Base-by-base conservation (phyloP, 169 alveolate genomes). In the Eimeria maxima region DNA sequence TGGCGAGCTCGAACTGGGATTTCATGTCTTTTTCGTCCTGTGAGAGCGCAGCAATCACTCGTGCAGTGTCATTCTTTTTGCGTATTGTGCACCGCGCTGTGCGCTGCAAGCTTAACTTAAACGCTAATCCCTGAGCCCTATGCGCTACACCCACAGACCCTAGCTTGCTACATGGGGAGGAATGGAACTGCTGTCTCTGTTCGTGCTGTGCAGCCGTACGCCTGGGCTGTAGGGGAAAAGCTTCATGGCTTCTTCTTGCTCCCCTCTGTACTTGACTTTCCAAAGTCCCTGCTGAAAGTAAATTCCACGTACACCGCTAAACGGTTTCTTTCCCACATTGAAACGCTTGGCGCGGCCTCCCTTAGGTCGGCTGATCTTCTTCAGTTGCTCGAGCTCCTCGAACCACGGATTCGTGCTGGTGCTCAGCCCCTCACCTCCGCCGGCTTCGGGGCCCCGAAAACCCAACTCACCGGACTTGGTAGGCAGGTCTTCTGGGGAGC, bases 241-340 rank as follows among this genome's bases (percentile, higher is more conserved):
- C 74, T 93, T 93, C 93, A 80, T 44, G 71, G 78, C 93, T 67
- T 93, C 96, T 57, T 93, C 96, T 45, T 78, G 88, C 6, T 93
- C 93, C 8, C 96, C 96, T 27, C 96, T 90, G 93, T 93, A 93
- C 29, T 80, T 94, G n/a, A 95, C 97, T 84, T 95, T 95, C 97
- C 97, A 95, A 24, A 87, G 76, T 22, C 97, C 97, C 93, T 95
- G 97, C 76, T 95, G 97, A 33, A 95, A 95, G 91, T 95, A 95
- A 80, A 95, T 95, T 11, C 97, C 97, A 18, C 97, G 97, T 42
- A 95, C 97, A 14, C 97, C 97, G 22, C 97, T 95, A 71, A 89
- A 95, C 24, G 97, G 97, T 24, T 95, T 95, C 69, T 84, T 89
- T 14, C 97, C 97, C 57, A 95, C 97, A 65, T 95, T 95, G 55